phyloP scores from a whole-genome alignment of 139 green algal genomes.

The Tetradesmus lagerheimii region DNA sequence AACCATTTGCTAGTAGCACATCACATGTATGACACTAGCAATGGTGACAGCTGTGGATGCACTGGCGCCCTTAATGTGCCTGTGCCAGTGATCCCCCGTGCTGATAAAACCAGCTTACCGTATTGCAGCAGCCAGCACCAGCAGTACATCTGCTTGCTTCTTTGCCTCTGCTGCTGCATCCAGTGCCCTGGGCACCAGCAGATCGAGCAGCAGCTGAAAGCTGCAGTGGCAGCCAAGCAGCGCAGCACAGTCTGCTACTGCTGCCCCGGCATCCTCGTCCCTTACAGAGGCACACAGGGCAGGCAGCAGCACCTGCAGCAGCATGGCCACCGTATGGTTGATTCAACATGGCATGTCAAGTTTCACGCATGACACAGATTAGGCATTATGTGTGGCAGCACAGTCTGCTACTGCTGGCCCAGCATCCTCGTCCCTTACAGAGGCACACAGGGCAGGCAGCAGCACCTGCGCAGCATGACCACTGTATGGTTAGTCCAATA shows the following conservation, averaged over 20 bases:
- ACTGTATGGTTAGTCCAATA: too few relatives aligned
- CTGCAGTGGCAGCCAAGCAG: constrained; percentile 52
- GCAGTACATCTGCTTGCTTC: constrained; percentile 24
- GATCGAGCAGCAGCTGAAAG: constrained; percentile 44
- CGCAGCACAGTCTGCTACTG: constrained; percentile 27
- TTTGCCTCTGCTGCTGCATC: not conserved
- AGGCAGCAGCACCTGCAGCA: not conserved
- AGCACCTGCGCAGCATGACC: not conserved
- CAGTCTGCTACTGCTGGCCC: not conserved
- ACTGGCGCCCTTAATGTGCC: not conserved
- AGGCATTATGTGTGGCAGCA: too few relatives aligned
- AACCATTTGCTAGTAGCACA: too few relatives aligned
- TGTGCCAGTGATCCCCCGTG: not conserved
- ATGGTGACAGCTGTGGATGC: too few relatives aligned
- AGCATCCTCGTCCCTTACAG: not conserved
- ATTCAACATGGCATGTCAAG: too few relatives aligned
- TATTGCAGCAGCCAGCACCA: constrained; percentile 7
- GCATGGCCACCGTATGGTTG: not conserved
- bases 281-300: not conserved
- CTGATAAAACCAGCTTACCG: constrained; percentile 18
- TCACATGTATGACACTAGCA: too few relatives aligned
- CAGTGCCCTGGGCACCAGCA: constrained; percentile 12
- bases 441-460: constrained; percentile 13
- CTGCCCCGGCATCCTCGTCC: not conserved
- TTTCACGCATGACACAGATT: too few relatives aligned